A percentile compares a stretch with the other conserved stretches of the same genome.
Evolutionary conservation across 176 grass and related monocot species (phyloP).

Genomic region (Lolium rigidum): DNA sequence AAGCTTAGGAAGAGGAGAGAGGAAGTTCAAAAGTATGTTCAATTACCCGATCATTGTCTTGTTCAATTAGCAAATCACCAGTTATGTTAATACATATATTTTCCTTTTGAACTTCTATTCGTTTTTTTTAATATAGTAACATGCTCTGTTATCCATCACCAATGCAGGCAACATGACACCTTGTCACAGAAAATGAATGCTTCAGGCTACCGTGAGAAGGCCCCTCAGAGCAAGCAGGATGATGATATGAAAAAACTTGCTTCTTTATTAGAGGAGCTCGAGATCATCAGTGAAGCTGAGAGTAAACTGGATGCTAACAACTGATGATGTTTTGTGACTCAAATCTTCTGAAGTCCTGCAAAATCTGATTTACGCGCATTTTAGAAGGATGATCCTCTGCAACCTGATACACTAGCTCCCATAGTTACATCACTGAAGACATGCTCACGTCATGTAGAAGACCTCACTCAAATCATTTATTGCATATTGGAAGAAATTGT

Average conservation of each 20-base stretch:
- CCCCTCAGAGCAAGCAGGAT: conserved; percentile 64
- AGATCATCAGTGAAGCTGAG: conserved; percentile 60
- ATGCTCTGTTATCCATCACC: not conserved
- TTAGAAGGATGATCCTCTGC: not conserved
- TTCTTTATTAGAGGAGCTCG: conserved; percentile 55
- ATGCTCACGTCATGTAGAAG: not conserved
- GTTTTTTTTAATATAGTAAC: not conserved
- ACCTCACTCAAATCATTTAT: not conserved
- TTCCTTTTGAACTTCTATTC: not conserved
- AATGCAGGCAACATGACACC: conserved; percentile 52
- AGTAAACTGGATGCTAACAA: conserved; percentile 46
- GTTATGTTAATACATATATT: not conserved
- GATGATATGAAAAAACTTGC: conserved; percentile 58
- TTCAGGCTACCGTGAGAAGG: conserved; percentile 71
- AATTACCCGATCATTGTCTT: not conserved
- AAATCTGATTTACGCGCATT: not conserved
- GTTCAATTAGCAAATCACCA: not conserved
- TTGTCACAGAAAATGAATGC: conserved; percentile 55
- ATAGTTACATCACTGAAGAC: not conserved
- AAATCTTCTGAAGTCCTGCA: not conserved
- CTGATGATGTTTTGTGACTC: not conserved
- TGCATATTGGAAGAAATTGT: not conserved
- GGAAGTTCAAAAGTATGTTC: conserved; percentile 55
- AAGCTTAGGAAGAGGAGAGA: conserved; percentile 72
- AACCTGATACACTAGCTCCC: not conserved